A percentile compares a stretch with the other conserved stretches of the same genome.
Evolutionary conservation across 495 filamentous ascomycete genomes (phyloP).

Genomic region (Haplographium delicatum): DNA sequence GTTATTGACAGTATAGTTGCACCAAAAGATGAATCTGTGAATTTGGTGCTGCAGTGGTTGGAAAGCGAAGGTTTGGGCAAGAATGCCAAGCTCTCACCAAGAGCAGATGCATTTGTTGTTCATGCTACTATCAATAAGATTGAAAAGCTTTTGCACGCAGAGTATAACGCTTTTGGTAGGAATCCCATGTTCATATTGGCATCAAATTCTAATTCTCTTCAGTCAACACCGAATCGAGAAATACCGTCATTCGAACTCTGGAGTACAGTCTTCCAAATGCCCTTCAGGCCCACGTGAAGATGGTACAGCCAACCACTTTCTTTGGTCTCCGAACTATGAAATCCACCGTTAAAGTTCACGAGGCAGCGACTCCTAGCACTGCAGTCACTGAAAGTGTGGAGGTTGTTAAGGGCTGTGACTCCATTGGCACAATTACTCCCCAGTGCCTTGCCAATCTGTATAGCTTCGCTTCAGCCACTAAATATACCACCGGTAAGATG

Average conservation of each 20-base stretch:
- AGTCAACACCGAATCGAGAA: constrained; percentile 1
- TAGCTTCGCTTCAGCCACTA: constrained; percentile 12
- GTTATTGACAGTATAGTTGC: constrained; percentile 23
- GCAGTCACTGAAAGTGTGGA: background rate
- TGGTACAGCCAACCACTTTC: constrained; percentile 64
- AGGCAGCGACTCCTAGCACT: background rate
- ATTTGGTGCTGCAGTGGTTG: constrained; percentile 22
- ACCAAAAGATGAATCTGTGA: constrained; percentile 20
- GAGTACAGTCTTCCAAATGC: constrained; percentile 50
- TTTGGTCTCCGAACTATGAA: constrained; percentile 36
- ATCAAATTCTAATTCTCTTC: constrained; percentile 1
- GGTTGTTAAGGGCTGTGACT: constrained; percentile 19
- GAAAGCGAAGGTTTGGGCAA: constrained; percentile 11
- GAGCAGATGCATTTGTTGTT: constrained; percentile 18
- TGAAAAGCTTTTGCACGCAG: constrained; percentile 22
- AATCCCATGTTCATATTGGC: background rate
- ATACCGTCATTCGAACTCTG: constrained; percentile 26
- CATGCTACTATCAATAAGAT: constrained; percentile 18
- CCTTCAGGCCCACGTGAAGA: constrained; percentile 52
- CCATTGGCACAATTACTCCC: constrained; percentile 18
- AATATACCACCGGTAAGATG: constrained; percentile 11
- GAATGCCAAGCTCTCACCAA: constrained; percentile 13
- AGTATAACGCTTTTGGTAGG: constrained; percentile 20
- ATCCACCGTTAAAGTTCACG: constrained; percentile 14
- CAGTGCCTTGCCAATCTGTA: constrained; percentile 24